Evolutionary conservation across 139 green algal species (phyloP).

Genomic region (Chlorella sorokiniana): DNA sequence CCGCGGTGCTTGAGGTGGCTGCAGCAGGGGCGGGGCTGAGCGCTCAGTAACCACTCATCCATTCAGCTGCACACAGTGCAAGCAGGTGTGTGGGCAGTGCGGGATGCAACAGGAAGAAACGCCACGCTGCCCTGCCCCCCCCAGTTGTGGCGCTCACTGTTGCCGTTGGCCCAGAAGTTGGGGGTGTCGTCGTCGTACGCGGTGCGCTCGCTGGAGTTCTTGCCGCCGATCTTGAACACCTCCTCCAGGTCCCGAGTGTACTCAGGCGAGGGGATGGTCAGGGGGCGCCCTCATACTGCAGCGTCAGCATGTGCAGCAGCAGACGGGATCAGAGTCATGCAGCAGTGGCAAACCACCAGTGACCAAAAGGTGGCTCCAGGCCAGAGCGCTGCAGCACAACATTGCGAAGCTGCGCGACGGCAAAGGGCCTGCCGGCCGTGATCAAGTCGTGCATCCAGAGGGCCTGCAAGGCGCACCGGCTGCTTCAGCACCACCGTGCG

Average conservation of each 20-base stretch:
- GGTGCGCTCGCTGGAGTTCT: conserved; percentile 9
- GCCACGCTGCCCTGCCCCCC: neutral
- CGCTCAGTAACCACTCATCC: neutral
- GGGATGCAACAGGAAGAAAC: neutral
- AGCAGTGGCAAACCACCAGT: neutral
- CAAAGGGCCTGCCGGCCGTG: too few relatives aligned
- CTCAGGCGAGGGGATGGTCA: neutral
- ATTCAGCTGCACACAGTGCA: neutral
- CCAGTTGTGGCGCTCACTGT: neutral
- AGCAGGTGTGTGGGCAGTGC: neutral
- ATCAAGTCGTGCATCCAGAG: too few relatives aligned
- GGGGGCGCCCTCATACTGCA: conserved; percentile 9
- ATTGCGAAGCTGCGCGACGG: too few relatives aligned
- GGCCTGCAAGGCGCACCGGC: too few relatives aligned
- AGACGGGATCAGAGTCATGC: neutral
- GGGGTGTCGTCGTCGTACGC: neutral
- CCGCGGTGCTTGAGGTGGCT: neutral
- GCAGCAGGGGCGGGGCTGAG: neutral
- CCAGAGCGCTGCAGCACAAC: too few relatives aligned
- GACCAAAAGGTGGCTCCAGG: neutral
- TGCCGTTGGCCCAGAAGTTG: conserved; percentile 38
- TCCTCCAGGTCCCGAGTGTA: neutral
- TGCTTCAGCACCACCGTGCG: neutral
- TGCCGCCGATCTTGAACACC: conserved; percentile 1
- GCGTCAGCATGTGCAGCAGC: neutral